Evolutionary conservation across 768 basidiomycete species (phyloP), one percentile per base, ranked within the genome.

Genomic region (Trametes maxima): DNA sequence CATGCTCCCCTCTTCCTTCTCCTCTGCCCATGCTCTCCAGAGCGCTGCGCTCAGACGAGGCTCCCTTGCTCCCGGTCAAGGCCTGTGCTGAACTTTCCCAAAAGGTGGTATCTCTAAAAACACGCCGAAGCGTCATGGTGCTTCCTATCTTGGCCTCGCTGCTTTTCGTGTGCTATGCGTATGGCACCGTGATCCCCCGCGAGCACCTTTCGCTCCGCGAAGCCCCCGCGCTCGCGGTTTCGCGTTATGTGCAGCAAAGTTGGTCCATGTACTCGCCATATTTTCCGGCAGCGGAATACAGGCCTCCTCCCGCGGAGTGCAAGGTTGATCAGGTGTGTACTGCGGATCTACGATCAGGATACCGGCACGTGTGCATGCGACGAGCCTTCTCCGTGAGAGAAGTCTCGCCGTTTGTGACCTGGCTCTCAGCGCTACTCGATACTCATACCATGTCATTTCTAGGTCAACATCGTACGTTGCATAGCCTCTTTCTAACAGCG

Each of bases 251-350:
- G 17, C 68, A 69, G 54, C 50, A 62, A 28, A 65, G 60, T 19
- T 89, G 86, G 88, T 86, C 80, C 6, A 77, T 82, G 42, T 87
- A 88, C 64, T 80, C 86, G 33, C 88, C 88, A 0, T 88, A 81
- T 68, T 80, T 77, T 57, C 74, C 86, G 0, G 79, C 75, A 1
- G 78, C 70, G 2, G 62, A 69, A 22, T 88, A 89, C 67, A 40
- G 59, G 1, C 59, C 74, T 0, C 81, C 82, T 0, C 85, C 86
- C 0, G 64, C 68, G 3, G 67, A 69, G 37, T 90, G 88, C 67
- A 68, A 42, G n/a, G 48, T 67, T 14, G 48, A 62, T 14, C 70
- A 71, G 64, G 70, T 71, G 39, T 56, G 65, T 43, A 53, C 54
- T 14, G 39, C 62, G 45, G 14, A 46, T 64, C 3, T 16, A 49